Base-by-base conservation (phyloP, 2,329 filamentous ascomycete genomes). In the Fusarium abutilonis region DNA sequence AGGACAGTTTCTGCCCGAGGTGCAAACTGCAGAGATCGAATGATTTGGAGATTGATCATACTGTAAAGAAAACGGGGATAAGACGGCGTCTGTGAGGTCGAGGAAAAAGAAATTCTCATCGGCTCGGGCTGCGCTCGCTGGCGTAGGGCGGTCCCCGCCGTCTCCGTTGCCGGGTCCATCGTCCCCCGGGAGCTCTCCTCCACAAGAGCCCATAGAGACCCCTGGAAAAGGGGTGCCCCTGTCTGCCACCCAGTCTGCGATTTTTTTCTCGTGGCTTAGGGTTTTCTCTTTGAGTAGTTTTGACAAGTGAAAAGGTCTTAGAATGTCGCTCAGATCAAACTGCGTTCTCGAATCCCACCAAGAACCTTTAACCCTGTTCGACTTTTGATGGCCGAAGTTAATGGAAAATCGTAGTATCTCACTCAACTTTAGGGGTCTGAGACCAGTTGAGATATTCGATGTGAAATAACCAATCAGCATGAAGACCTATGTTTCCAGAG, bases 401-500 rank as follows among this genome's bases (percentile, higher is more conserved):
- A 41, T 64, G 52, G 46, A 48, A 50, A 60, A 51, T 41, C 49
- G 48, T 55, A 54, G 35, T 46, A 46, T 46, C 39, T 55, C 52
- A 42, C 39, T 55, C 52, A 42, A 51, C 47, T 52, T 36, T 51
- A 44, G 57, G 56, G 56, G 42, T 52, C 39, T 58, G 51, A 52
- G 48, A 58, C 54, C 56, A 69, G 23, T 26, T 62, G 52, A 58
- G 14, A 11, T 34, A 17, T 41, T 28, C 23, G 45, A 40, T 41
- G 47, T 63, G 56, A 66, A 58, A 62, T 51, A 34, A 34, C 56
- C 52, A 68, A 69, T 65, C 52, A 65, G 48, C 52, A 53, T 52
- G 56, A 57, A 56, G 63, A 64, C 45, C 13, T 38, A 42, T 42
- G 55, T 49, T 63, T 49, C 65, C 61, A 64, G 47, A 62, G 47